Evolutionary conservation across 176 grass and related monocot genomes (phyloP).

Genomic region (Cocos nucifera): DNA sequence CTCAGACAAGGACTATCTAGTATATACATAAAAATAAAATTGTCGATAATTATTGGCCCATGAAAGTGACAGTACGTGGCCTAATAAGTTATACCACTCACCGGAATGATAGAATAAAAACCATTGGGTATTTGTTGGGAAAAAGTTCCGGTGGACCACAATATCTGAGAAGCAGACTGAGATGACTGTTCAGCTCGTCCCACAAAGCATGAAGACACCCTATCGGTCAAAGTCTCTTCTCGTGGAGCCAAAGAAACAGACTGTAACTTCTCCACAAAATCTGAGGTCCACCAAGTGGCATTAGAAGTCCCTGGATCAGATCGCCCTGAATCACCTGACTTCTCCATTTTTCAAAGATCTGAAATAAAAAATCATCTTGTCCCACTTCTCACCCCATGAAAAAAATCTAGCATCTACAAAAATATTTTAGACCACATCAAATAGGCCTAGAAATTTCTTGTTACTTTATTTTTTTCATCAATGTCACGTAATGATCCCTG

Average conservation of each 20-base stretch:
- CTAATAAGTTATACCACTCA: constrained; percentile 29
- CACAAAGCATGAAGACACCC: constrained; percentile 22
- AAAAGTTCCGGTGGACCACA: constrained; percentile 86
- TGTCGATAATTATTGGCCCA: too few relatives aligned
- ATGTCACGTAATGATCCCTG: too few relatives aligned
- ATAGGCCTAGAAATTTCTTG: background rate
- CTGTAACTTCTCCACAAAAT: constrained; percentile 70
- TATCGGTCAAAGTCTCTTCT: constrained; percentile 45
- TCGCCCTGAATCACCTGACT: constrained; percentile 41
- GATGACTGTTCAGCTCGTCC: constrained; percentile 32
- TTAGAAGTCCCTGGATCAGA: constrained; percentile 51
- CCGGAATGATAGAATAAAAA: constrained; percentile 95
- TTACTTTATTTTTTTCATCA: background rate
- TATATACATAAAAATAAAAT: too few relatives aligned
- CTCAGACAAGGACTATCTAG: too few relatives aligned
- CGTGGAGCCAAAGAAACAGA: constrained; percentile 60
- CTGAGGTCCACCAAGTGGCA: constrained; percentile 68
- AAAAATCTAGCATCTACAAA: background rate
- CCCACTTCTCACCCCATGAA: constrained; percentile 2
- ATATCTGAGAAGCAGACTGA: constrained; percentile 69
- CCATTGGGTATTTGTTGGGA: constrained; percentile 82
- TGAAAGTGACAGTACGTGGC: too few relatives aligned
- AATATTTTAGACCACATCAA: constrained; percentile 1
- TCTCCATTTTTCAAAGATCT: constrained; percentile 50
- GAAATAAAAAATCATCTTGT: constrained; percentile 9